Evolutionary conservation across 805 yeast genomes (phyloP), one percentile per base, ranked within the genome.

Genomic region (Hanseniaspora jakobsenii): DNA sequence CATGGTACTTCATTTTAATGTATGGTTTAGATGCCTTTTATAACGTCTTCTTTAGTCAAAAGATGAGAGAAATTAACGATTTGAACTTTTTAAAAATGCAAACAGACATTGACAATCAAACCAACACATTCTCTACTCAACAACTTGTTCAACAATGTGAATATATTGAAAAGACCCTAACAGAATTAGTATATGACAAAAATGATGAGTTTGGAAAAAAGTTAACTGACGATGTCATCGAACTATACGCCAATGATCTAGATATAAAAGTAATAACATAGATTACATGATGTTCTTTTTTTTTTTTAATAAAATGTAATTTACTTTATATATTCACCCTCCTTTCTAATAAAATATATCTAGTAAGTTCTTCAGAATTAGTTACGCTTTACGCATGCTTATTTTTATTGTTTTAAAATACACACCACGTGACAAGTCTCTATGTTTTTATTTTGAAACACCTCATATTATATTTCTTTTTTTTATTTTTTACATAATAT

Each of bases 1-100:
- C 96, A 4, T 91, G 97, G 97, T 91, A 89, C 60, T 83, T 91
- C 59, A 81, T 89, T 44, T 82, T 85, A 45, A 73, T 85, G 49
- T 61, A 87, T 40, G 97, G 97, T 23, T 69, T 91, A 49, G 73
- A 75, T 52, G 81, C 95, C 0, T 77, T 91, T 1, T 81, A 79
- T 58, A 71, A 81, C 30, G 69, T 89, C 43, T 50, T 86, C 6
- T 70, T 84, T 51, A 77, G 76, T 10, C 75, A 71, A 27, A 42
- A 37, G 31, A 35, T 39, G 5, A 19, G 16, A 9, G 46, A 42
- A 17, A 42, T 42, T 27, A 32, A 19, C 18, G 36, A 35, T 18
- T 16, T 42, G 19, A 42, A 42, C n/a, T 13, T 23, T 4, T 17
- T 42, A 14, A 42, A 42, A 21, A 42, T 42, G 39, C 29, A 42